Evolutionary conservation across 331 rosid genomes (phyloP), one percentile per base, ranked within the genome.

Genomic region (Quercus phellos): DNA sequence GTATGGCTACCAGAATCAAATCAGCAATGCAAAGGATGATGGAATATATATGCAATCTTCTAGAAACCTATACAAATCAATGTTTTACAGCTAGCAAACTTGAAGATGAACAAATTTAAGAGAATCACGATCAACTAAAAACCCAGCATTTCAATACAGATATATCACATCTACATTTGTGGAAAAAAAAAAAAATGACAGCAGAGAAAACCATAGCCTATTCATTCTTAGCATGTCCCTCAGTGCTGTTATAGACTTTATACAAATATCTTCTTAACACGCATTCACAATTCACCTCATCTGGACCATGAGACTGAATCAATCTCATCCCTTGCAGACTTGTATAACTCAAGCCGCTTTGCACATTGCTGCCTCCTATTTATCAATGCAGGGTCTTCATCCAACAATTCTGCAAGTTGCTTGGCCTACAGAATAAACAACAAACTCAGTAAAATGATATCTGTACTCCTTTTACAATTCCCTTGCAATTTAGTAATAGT

Each of bases 311-410:
- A 79, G 82, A 90, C 92, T 8, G 93, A 86, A 84, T 94, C 93
- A 72, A 94, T 92, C 90, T 90, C 98, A 84, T 94, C 87, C 90
- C 98, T 92, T 16, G 96, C 98, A 64, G 93, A 83, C 78, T 78
- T 89, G 83, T 89, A 89, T 73, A 94, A 79, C 77, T 92, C 92
- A 58, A 94, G 90, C 89, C 92, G 90, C 90, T 68, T 84, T 38
- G 81, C 88, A 82, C 90, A 90, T 75, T 85, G 88, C 74, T 80
- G 88, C 79, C 98, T 89, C 89, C 88, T 90, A 82, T 90, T 96
- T 84, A 55, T 75, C 84, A 89, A 75, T 6, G 14, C 81, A 51
- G 87, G 87, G 81, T 92, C 92, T 85, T 92, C 97, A 74, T 81
- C 94, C 74, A 94, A 86, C 81, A 94, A 78, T 54, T 74, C 78